Evolutionary conservation across 202 grass and related monocot genomes (phyloP).

Genomic region (Panicum virgatum): DNA sequence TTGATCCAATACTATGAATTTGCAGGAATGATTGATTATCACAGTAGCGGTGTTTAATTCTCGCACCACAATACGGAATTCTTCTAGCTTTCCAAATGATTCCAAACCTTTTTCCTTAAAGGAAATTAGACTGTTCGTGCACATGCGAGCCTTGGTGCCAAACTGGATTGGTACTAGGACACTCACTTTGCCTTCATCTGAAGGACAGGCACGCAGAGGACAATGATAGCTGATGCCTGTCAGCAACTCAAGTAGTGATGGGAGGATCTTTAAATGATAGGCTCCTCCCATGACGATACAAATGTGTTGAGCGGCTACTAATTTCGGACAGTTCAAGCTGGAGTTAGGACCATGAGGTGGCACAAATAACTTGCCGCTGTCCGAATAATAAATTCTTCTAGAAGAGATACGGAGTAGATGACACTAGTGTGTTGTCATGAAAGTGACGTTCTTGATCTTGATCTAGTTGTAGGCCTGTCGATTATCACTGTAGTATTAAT

Average conservation of each 20-base stretch:
- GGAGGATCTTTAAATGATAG: not conserved
- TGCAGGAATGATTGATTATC: too few species aligned
- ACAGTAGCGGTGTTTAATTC: too few species aligned
- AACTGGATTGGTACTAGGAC: not conserved
- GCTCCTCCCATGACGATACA: conserved; percentile 23
- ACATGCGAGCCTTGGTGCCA: not conserved
- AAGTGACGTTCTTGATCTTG: not conserved
- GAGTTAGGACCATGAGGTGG: conserved; percentile 23
- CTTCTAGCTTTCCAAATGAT: too few species aligned
- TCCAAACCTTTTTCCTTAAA: too few species aligned
- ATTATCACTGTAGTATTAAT: not conserved
- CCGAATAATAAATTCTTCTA: not conserved
- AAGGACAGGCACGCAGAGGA: not conserved
- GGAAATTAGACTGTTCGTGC: too few species aligned
- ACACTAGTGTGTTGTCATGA: not conserved
- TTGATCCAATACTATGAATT: too few species aligned
- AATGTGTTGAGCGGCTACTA: conserved; percentile 31
- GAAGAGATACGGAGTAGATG: not conserved
- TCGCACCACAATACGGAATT: too few species aligned
- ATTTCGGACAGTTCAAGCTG: conserved; percentile 22
- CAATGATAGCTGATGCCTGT: not conserved
- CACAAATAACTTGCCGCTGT: not conserved
- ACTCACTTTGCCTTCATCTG: not conserved
- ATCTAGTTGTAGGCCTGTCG: too few species aligned
- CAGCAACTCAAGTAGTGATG: conserved; percentile 3